Evolutionary conservation across 148 eudicot species (phyloP), one percentile per base, ranked within the genome.

Genomic region (Rhododendron mucronatum): DNA sequence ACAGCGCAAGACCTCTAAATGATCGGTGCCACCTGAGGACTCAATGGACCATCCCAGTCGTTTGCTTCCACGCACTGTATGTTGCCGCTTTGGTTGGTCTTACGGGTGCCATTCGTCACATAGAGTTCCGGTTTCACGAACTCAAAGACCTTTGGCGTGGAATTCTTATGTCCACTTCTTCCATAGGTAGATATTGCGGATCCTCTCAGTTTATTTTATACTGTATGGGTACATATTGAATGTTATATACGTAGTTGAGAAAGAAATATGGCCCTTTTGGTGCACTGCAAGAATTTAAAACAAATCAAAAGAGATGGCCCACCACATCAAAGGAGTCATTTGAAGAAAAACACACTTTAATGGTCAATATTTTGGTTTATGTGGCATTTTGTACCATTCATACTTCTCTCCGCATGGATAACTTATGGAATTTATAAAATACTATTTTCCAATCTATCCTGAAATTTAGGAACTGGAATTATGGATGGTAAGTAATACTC

Each of bases 71-170:
- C 69, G 91, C 91, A 14, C 41, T 91, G 76, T 96, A 96, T 84
- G 91, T 96, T 87, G 92, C 88, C 81, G 90, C 90, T 86, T 91
- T 96, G 92, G 89, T 96, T 83, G 91, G 91, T 82, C 88, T 94
- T 59, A 91, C 96, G 9, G 87, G 90, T 87, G 95, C 95, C 74
- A 88, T 96, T 88, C 96, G 80, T 79, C 98, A 94, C 87, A 89
- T 96, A 50, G 93, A 96, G 69, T 96, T 96, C 87, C 93, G 94
- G 89, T 96, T 96, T 85, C 93, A 95, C 79, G 98, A 96, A 88
- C 98, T 96, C 89, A 95, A 94, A 89, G 98, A 93, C 89, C 98
- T 96, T 35, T 93, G 98, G 96, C 92, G 96, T 30, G 98, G 96
- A 87, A 91, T 96, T 80, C 85, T 95, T 26, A 90, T 94, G 86